Evolutionary conservation across 1,284 basidiomycete genomes (phyloP), one percentile per base, ranked within the genome.

Genomic region (Fomitopsis schrenkii): DNA sequence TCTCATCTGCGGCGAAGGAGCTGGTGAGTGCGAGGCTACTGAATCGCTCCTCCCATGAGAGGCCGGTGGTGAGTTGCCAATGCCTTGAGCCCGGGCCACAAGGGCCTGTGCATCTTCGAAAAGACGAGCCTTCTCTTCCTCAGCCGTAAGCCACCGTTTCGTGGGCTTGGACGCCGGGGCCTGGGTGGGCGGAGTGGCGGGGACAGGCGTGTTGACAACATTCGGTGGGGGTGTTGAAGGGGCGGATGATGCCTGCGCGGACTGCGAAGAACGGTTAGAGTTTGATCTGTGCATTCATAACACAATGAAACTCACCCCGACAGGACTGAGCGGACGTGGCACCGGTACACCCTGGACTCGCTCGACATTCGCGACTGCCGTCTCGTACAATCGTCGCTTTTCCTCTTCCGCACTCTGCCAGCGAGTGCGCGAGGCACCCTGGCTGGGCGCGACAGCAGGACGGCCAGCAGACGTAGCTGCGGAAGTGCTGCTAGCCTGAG

Each of bases 41-140:
- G 61, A 62, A 7, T 57, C 57, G 36, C 55, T 59, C 33, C 58
- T 36, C 36, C 70, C 68, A 42, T 70, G 71, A 42, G 77, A 76
- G 3, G 78, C 73, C 54, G 35, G 63, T 14, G 38, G 68, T 45
- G 57, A 63, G 14, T 35, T 17, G 52, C 62, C 62, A 15, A 59
- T 26, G 8, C 62, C 63, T 6, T 60, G 65, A 10, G 60, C 62
- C 14, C 63, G 62, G 36, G 56, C 60, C 2, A 83, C 87, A 22
- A 81, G 83, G 1, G 79, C 81, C 67, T 86, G 84, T 0, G 93
- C 93, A 55, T 83, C 72, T 59, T 88, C 79, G 73, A 83, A 95
- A 19, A 93, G 71, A 35, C 81, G 77, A 2, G 82, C 71, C 69
- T 93, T 92, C 70, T 93, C 91, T 64, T 86, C 82, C 71, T 91